phyloP scores from a whole-genome alignment of 768 basidiomycete genomes.

The Lentinus tigrinus region DNA sequence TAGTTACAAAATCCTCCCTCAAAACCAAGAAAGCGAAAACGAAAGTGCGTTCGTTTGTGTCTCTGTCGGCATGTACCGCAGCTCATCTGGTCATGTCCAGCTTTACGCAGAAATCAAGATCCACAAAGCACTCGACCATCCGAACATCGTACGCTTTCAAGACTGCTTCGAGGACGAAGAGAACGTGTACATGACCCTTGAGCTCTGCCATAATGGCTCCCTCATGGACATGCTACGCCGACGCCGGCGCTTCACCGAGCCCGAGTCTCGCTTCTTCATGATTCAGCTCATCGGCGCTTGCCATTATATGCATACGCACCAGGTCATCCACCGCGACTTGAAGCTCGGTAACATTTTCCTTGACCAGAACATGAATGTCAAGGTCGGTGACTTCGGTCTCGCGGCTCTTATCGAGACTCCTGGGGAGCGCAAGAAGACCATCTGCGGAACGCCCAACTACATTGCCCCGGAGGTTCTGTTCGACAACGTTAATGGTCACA shows the following conservation, averaged over 20 bases:
- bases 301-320: slow-evolving; percentile 95
- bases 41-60: slow-evolving; percentile 58
- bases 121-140: slow-evolving; percentile 85
- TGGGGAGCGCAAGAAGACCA: slow-evolving; percentile 98
- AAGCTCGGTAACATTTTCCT: slow-evolving; percentile 96
- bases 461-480: slow-evolving; percentile 98
- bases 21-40: slow-evolving; percentile 97
- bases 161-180: slow-evolving; percentile 95
- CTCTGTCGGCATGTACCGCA: not conserved
- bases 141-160: slow-evolving; percentile 88
- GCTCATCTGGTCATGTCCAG: slow-evolving; percentile 38
- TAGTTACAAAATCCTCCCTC: slow-evolving; percentile 88
- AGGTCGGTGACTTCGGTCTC: slow-evolving; percentile 96
- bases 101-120: slow-evolving; percentile 99
- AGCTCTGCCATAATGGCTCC: slow-evolving; percentile 86
- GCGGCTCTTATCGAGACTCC: slow-evolving; percentile 96
- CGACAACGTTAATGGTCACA: slow-evolving; percentile 93
- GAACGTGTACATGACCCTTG: slow-evolving; percentile 97
- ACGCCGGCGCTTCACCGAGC: slow-evolving; percentile 85
- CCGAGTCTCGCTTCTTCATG: slow-evolving; percentile 90
- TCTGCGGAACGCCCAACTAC: slow-evolving; percentile 98
- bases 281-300: slow-evolving; percentile 95
- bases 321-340: slow-evolving; percentile 96
- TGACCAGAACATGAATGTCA: slow-evolving; percentile 89
- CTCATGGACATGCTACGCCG: slow-evolving; percentile 90